phyloP scores from a whole-genome alignment of 2,329 filamentous ascomycete species.

The Akanthomyces lecanii region DNA sequence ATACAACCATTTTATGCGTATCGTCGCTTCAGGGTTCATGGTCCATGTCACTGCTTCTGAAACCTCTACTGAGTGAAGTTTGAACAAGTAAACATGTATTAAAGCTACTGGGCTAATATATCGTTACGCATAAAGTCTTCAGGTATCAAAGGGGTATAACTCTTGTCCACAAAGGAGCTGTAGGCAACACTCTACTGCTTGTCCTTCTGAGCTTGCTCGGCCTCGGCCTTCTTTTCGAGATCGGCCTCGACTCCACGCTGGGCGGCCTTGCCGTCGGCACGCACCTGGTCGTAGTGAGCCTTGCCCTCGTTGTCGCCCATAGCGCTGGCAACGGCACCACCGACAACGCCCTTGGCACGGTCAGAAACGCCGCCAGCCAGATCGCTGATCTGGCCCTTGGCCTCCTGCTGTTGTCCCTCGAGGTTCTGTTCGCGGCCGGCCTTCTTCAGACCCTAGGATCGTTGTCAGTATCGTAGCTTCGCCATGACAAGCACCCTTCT shows the following conservation, averaged over 20 bases:
- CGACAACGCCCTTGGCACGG: slow-evolving; percentile 67
- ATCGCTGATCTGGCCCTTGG: slow-evolving; percentile 75
- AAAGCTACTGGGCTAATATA: slow-evolving; percentile 7
- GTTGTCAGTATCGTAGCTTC: neutral
- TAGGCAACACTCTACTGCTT: neutral
- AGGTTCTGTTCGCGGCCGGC: slow-evolving; percentile 73
- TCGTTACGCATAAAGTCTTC: slow-evolving; percentile 14
- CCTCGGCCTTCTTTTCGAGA: slow-evolving; percentile 66
- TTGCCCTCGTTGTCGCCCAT: slow-evolving; percentile 66
- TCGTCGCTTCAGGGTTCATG: neutral
- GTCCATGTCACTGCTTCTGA: neutral
- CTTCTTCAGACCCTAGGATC: slow-evolving; percentile 59
- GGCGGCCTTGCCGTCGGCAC: slow-evolving; percentile 78
- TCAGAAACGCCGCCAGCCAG: slow-evolving; percentile 60
- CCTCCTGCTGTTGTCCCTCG: slow-evolving; percentile 76
- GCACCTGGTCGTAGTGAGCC: slow-evolving; percentile 61
- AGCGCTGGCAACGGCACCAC: slow-evolving; percentile 65
- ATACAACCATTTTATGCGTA: neutral
- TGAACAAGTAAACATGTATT: slow-evolving; percentile 7
- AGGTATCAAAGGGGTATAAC: slow-evolving; percentile 11
- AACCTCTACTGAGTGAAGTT: neutral
- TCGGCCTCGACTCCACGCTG: slow-evolving; percentile 81
- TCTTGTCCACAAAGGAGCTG: neutral
- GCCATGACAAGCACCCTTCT: neutral
- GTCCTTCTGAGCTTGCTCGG: slow-evolving; percentile 25